Evolutionary conservation across 805 yeast genomes (phyloP), one percentile per base, ranked within the genome.

Genomic region (Candida nitratophila): DNA sequence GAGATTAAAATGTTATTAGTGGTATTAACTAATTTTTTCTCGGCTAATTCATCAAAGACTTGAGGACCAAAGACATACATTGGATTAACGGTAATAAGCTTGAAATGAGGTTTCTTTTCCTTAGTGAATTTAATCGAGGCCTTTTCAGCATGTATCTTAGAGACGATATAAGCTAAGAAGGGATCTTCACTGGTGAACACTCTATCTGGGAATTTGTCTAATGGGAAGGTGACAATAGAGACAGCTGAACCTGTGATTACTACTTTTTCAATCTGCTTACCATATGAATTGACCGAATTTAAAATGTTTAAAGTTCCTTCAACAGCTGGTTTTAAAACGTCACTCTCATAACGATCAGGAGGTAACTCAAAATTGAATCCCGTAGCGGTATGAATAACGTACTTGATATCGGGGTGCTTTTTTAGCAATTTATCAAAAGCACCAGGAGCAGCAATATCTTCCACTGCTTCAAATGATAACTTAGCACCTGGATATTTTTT

Each of bases 1-100:
- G 43, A 45, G 82, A 56, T 50, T 31, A 60, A 47, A 27, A 53
- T 29, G 17, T 38, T 19, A 46, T 57, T 58, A 44, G 61, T 44
- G 39, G 57, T 27, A 55, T 64, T 64, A 80, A 27, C 71, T 79
- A 53, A 79, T 83, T 50, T 81, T 68, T 3, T 79, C 81, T 54
- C 77, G 81, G 36, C 26, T 22, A 49, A 60, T 24, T 41, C 42
- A 5, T 55, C 59, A 40, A 16, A 38, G 15, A 67, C 68, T 55
- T 79, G 83, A 8, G 74, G 74, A 4, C 75, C 74, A 44, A 68
- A 61, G 1, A 68, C 67, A 40, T 38, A 61, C 4, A 57, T 54
- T 24, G 74, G 71, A 43, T 55, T 51, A 26, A 68, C 59, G 11
- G 60, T 49, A 26, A 62, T 48, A 21, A 68, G 44, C 14, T 48